Base-by-base conservation (phyloP, 495 filamentous ascomycete genomes). In the Mycothermus thermophilus region DNA sequence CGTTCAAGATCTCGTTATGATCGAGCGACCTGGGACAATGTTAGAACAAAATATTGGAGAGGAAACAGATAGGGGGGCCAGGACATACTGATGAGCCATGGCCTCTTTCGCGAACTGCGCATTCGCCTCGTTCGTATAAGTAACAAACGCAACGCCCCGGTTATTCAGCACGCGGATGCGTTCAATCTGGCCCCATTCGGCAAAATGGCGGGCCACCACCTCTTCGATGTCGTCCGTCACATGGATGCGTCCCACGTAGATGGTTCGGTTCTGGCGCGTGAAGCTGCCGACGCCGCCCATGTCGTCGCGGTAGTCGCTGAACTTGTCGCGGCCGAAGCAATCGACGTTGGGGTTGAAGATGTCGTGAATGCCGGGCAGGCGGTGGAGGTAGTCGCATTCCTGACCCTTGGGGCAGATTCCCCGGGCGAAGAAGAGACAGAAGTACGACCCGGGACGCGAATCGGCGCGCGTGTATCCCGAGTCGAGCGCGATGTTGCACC, bases 191-290 rank as follows among this genome's bases (percentile, higher is more conserved):
- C 90, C 90, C 83, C 85, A 97, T 59, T 95, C 88, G 2, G 80
- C 73, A 43, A 95, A 93, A 55, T 96, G 87, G 8, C 90, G 67
- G 20, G 86, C 75, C 2, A 93, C 86, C n/a, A 95, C 72, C 56
- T 97, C 90, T 52, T 95, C 87, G 41, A 95, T 95, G 51, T 94
- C 88, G 57, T 95, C 88, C n/a, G 76, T 86, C 13, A 94, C 88
- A 51, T 94, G 83, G 41, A 96, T 93, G 16, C 87, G 67, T 3
- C 90, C 90, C 7, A 94, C 65, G 48, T 97, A 97, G 8, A 97
- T 67, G 3, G 92, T 96, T 6, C 88, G 65, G 46, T 95, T 97
- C 52, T 86, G 82, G 11, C 90, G 71, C 66, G 79, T 78, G 51
- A 96, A 97, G 39, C 68, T 76, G 3, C 90, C 90, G 10, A 93